A percentile compares a stretch with the other conserved stretches of the same genome.
phyloP scores from a whole-genome alignment of 495 filamentous ascomycete species.

The Penicillium angulare region DNA sequence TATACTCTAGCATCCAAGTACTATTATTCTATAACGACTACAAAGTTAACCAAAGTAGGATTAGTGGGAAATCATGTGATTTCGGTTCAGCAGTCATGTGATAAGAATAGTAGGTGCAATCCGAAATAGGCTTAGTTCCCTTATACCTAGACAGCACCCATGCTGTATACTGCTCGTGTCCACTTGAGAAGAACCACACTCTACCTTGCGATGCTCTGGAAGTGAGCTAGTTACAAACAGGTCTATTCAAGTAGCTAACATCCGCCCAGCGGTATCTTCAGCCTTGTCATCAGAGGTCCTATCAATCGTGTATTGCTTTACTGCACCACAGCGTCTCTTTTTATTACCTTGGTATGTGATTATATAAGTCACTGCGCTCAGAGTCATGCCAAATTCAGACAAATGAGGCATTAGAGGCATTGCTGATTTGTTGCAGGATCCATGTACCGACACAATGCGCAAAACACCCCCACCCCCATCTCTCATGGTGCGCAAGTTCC shows the following conservation, averaged over 20 bases:
- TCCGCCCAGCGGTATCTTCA: not conserved
- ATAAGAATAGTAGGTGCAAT: slow-evolving; percentile 1
- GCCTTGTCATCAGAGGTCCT: slow-evolving; percentile 5
- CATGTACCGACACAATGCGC: slow-evolving; percentile 3
- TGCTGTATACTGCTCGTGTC: slow-evolving; percentile 2
- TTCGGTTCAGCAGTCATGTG: too few species aligned
- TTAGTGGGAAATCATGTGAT: too few species aligned
- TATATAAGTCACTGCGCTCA: not conserved
- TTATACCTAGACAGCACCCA: not conserved
- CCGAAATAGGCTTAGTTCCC: slow-evolving; percentile 4
- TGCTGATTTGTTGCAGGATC: not conserved
- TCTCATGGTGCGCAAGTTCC: slow-evolving; percentile 12
- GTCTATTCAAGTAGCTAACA: slow-evolving; percentile 5
- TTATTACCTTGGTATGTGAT: not conserved
- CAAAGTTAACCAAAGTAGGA: too few species aligned
- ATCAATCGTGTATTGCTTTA: slow-evolving; percentile 1
- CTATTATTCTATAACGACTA: too few species aligned
- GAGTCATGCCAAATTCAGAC: not conserved
- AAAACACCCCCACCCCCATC: slow-evolving; percentile 1
- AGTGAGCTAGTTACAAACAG: not conserved
- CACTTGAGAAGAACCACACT: slow-evolving; percentile 4
- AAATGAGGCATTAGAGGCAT: slow-evolving; percentile 3
- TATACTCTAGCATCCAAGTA: too few species aligned
- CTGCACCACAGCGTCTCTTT: not conserved
- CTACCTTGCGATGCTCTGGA: not conserved